phyloP scores from a whole-genome alignment of 768 basidiomycete species.

The Xerocomellus dryophilus region DNA sequence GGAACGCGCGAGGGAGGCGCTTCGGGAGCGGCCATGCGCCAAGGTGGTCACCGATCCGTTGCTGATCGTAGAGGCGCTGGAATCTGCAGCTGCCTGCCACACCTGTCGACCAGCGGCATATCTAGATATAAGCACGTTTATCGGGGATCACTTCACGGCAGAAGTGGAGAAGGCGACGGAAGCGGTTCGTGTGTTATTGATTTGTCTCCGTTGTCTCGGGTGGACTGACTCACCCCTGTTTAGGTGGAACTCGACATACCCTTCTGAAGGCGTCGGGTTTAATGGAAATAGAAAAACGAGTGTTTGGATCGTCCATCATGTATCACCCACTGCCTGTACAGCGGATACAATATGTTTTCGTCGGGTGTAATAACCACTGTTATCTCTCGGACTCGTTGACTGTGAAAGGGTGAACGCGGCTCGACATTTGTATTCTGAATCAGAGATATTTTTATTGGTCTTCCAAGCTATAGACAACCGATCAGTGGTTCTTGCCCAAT shows the following conservation, averaged over 20 bases:
- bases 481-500: not conserved
- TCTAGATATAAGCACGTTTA: conserved; percentile 32
- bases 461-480: not conserved
- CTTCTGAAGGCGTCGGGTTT: conserved; percentile 15
- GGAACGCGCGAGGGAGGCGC: conserved; percentile 30
- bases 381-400: not conserved
- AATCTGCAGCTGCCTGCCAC: conserved; percentile 26
- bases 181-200: conserved; percentile 17
- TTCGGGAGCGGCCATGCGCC: conserved; percentile 31
- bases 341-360: not conserved
- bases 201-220: conserved; percentile 5
- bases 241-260: conserved; percentile 34
- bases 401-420: not conserved
- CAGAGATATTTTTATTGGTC: not conserved
- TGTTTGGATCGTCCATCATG: not conserved
- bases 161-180: conserved; percentile 32
- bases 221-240: conserved; percentile 5
- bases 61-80: conserved; percentile 31
- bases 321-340: conserved; percentile 13
- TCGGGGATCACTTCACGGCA: conserved; percentile 28
- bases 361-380: not conserved
- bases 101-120: conserved; percentile 31
- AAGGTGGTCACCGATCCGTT: conserved; percentile 31
- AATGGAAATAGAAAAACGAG: conserved; percentile 3
- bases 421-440: not conserved